Base-by-base conservation (phyloP, 768 basidiomycete genomes). In the Hysterangium stoloniferum region DNA sequence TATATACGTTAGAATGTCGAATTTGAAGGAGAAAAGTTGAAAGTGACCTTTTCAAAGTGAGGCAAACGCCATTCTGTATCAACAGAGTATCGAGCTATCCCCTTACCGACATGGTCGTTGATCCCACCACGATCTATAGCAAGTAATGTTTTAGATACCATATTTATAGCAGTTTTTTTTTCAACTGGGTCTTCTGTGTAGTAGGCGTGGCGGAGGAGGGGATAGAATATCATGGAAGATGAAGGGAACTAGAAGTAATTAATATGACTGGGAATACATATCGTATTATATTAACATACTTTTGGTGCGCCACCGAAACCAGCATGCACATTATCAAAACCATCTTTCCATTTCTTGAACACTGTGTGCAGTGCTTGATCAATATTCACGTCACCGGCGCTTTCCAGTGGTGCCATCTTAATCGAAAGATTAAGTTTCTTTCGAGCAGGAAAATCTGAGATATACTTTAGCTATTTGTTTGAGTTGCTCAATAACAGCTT, bases 21-120 rank as follows among this genome's bases (percentile, higher is more conserved):
- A 20, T 6, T 37, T 12, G 27, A 28, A 61, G 59, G 27, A 38
- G 62, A 54, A 62, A 62, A 63, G 53, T 41, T 7, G 40, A 2
- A 12, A 17, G 15, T 8, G 4, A 35, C 46, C 33, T 71, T 71
- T 48, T 71, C 69, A 51, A 71, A 71, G 56, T 72, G 71, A 4
- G 71, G 71, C 1, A 72, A 64, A 28, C 66, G 63, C 68, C 70
- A 72, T 12, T 60, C 58, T 40, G 65, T 65, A 54, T 72, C 71
- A 3, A 72, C 69, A 12, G 64, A 66, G 50, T 72, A 72, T 44
- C 71, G 40, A 12, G 68, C 64, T 32, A 72, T 64, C 4, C 71
- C 71, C 9, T 62, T 63, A 1, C 69, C 71, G 1, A 71, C 64
- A 51, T 67, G 66, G 48, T 72, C 71, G 11, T 62, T 60, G n/a